phyloP scores from a whole-genome alignment of 768 basidiomycete genomes.

The Crepidotus variabilis region DNA sequence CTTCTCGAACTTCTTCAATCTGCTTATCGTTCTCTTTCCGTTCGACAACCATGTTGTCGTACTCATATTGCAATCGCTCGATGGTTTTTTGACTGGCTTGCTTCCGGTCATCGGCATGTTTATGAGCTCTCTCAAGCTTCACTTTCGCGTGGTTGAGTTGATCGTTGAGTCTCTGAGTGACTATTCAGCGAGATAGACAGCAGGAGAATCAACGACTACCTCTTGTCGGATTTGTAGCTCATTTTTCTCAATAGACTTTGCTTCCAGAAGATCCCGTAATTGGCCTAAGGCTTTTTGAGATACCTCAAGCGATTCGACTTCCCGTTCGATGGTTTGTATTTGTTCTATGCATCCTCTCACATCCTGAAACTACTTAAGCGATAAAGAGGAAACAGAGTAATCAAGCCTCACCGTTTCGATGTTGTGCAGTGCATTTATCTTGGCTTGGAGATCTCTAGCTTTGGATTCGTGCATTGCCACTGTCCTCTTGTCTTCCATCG shows the following conservation, averaged over 20 bases:
- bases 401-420: slow-evolving; percentile 63
- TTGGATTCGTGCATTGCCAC: slow-evolving; percentile 67
- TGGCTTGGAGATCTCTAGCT: slow-evolving; percentile 71
- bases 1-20: slow-evolving; percentile 68
- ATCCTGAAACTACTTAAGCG: slow-evolving; percentile 41
- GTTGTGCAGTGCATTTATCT: slow-evolving; percentile 63
- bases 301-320: slow-evolving; percentile 56
- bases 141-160: slow-evolving; percentile 80
- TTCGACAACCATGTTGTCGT: slow-evolving; percentile 73
- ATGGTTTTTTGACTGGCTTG: slow-evolving; percentile 69
- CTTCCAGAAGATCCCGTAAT: slow-evolving; percentile 63
- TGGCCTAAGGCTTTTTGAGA: slow-evolving; percentile 67
- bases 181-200: neutral
- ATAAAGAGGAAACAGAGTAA: slow-evolving; percentile 4
- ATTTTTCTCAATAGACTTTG: slow-evolving; percentile 70
- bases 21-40: slow-evolving; percentile 76
- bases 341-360: slow-evolving; percentile 70
- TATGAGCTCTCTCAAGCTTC: slow-evolving; percentile 76
- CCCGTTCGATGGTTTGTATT: slow-evolving; percentile 69
- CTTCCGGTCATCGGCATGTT: slow-evolving; percentile 78
- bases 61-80: slow-evolving; percentile 72
- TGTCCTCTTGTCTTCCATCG: slow-evolving; percentile 66
- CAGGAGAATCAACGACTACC: slow-evolving; percentile 31
- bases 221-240: slow-evolving; percentile 67
- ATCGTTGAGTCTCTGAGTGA: slow-evolving; percentile 66